Conservation (phyloP, 2,329 filamentous ascomycete genomes). For the Delphinella strobiligena region DNA sequence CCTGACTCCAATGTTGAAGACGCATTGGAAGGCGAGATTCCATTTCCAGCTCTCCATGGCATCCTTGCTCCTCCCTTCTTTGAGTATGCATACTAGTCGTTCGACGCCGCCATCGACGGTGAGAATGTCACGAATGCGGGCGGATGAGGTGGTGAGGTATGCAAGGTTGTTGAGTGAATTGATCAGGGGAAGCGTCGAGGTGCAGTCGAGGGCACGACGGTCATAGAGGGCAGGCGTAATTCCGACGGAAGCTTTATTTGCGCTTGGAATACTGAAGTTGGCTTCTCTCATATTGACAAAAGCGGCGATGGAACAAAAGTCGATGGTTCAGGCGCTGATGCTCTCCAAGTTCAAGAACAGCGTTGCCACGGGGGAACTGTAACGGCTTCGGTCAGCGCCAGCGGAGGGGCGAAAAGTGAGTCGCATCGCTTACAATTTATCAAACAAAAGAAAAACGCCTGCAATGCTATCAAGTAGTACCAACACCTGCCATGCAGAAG, state of each 20-base stretch:
- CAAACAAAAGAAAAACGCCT: neutral
- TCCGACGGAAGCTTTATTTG: slow-evolving; percentile 97
- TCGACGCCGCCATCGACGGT: slow-evolving; percentile 98
- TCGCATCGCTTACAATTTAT: neutral
- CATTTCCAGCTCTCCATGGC: slow-evolving; percentile 99
- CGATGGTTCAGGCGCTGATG: too few relatives aligned
- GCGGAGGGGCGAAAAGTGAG: neutral
- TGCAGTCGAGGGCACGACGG: slow-evolving; percentile 92
- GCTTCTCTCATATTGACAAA: slow-evolving; percentile 74
- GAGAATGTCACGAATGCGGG: slow-evolving; percentile 91
- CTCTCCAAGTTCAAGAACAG: too few relatives aligned
- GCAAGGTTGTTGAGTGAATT: slow-evolving; percentile 98
- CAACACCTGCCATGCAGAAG: neutral
- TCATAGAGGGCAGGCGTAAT: slow-evolving; percentile 98
- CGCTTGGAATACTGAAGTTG: slow-evolving; percentile 98
- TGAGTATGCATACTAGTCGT: slow-evolving; percentile 90
- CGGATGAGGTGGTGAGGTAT: slow-evolving; percentile 94
- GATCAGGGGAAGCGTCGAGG: slow-evolving; percentile 91
- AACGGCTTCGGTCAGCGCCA: neutral
- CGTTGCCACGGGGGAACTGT: too few relatives aligned
- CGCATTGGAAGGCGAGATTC: slow-evolving; percentile 97
- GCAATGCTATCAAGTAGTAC: neutral
- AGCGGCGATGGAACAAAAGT: neutral
- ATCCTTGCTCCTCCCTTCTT: slow-evolving; percentile 91
- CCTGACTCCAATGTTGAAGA: slow-evolving; percentile 95